Evolutionary conservation across 345 rosid genomes (phyloP), one percentile per base, ranked within the genome.

Genomic region (Limnanthes douglasii): DNA sequence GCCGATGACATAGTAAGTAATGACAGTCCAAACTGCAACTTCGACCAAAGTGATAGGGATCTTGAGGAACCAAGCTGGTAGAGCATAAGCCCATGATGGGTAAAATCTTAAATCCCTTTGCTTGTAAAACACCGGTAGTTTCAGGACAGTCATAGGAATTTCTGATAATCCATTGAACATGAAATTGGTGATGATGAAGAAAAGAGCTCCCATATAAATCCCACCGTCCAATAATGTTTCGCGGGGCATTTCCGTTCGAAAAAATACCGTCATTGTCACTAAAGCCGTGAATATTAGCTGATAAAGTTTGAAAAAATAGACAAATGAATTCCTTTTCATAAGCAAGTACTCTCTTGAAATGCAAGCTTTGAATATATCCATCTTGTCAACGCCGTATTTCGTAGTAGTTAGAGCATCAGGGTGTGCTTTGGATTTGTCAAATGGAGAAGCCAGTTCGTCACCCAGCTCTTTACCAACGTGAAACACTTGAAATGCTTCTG

Each of bases 21-120:
- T 55, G 18, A 59, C 48, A 33, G 69, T 66, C 90, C 88, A 85
- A 13, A 72, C 54, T 11, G 50, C 31, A 22, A 70, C 48, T 51
- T 73, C 74, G 41, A 52, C 45, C 13, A 50, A 32, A 21, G 63
- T 76, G 43, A 39, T 51, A 8, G 68, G 96, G 31, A 62, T 48
- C 21, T 53, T 65, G 4, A 45, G 59, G 45, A 66, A 54, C 47
- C 65, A 48, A 17, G 54, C 64, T 10, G 68, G 85, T 45, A 85
- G 48, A 4, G 72, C 56, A 45, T 68, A 85, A 31, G 85, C 66
- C 86, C 96, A 85, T 0, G 85, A 64, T 1, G 93, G 95, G 11
- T 85, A 72, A 30, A 76, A 73, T 21, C 54, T 44, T 39, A 76
- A 58, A 15, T 73, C 85, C 55, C 76, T 60, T 15, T 76, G 96